Evolutionary conservation across 352 stramenopile genomes (phyloP).

Genomic region (Pythium folliculosum): DNA sequence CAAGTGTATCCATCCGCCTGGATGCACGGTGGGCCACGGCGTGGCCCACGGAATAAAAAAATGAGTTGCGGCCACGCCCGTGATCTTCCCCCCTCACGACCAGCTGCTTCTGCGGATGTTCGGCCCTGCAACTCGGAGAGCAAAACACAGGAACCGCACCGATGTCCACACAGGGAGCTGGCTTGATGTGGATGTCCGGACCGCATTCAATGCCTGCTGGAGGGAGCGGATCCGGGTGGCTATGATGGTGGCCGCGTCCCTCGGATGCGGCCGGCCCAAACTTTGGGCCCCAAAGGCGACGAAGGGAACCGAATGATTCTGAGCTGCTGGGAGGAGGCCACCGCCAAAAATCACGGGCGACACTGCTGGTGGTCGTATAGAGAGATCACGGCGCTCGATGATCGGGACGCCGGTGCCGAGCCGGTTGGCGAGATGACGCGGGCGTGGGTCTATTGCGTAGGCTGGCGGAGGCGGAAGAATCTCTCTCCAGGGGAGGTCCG

Average conservation of each 20-base stretch:
- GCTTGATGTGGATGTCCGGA: constrained; percentile 15
- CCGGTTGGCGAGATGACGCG: no score
- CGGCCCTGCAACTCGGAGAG: neutral
- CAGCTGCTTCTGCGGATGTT: constrained; percentile 11
- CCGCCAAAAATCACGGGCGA: neutral
- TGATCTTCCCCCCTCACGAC: neutral
- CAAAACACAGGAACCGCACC: neutral
- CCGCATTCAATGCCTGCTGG: constrained; percentile 2
- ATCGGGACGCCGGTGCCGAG: neutral
- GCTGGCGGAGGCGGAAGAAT: no score
- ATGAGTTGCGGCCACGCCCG: constrained; percentile 2
- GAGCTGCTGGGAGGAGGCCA: neutral
- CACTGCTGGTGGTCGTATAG: no score
- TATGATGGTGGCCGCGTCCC: neutral
- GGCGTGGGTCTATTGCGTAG: no score
- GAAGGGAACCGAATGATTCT: constrained; percentile 6
- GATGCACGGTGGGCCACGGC: neutral
- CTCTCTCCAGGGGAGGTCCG: no score
- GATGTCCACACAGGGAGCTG: neutral
- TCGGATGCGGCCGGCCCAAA: no score
- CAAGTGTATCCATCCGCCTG: neutral
- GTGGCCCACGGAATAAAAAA: neutral
- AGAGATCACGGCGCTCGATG: neutral
- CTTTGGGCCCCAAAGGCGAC: no score
- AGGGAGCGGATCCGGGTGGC: constrained; percentile 9